Evolutionary conservation across 169 alveolate genomes (phyloP), one percentile per base, ranked within the genome.

Genomic region (Theileria parva): DNA sequence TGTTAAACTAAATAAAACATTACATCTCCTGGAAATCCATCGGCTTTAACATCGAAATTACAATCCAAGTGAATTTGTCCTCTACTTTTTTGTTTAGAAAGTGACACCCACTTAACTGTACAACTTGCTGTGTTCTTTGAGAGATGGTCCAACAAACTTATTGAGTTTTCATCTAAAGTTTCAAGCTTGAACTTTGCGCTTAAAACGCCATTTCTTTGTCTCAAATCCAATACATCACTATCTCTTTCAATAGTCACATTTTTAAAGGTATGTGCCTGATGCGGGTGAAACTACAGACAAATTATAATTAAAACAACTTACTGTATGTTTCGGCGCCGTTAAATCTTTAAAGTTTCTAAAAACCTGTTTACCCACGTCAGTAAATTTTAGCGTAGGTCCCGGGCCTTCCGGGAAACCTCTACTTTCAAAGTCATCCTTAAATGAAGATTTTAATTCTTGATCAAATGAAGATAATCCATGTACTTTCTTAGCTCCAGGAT

Each of bases 21-120:
- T 69, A 55, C 67, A 28, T 73, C 71, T 59, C 71, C 80, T 17
- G 67, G 17, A 30, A 57, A 73, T 0, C 71, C 80, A 23, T 73
- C 39, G 7, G 71, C 69, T 28, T 73, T 73, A 11, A 53, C 59
- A 30, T 73, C 71, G 7, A 73, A 73, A 74, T 51, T 59, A 73
- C 80, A 73, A 21, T 83, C 68, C 55, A 32, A 0, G 69, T 83
- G 81, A 76, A 83, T 30, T 74, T 79, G 69, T 55, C 77, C 59
- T 67, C 59, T 9, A 72, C 68, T 25, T 69, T 73, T n/a, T 21
- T 53, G 79, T 27, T 80, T 72, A 0, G 81, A 67, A 5, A 19
- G 73, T 15, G 89, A 74, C 15, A 77, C 77, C 89, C 89, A 83
- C 48, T 77, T 83, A 21, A 83, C 86, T 37, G 68, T 66, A 37